Conservation (phyloP, 805 yeast genomes). For the Metschnikowia cerradonensis region DNA sequence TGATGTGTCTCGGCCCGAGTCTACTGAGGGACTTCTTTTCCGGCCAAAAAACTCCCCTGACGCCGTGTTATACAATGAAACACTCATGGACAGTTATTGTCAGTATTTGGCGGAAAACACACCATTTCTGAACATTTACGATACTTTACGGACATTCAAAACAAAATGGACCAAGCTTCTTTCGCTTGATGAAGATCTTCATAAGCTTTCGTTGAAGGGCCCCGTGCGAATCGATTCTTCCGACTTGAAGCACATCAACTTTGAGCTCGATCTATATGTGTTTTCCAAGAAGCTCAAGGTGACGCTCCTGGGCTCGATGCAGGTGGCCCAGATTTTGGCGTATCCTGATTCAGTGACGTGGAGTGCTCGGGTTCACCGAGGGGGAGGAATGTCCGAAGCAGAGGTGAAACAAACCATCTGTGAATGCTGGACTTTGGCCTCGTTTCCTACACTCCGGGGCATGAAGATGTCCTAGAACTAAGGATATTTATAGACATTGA, state of each 20-base stretch:
- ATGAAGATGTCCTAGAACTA: background rate
- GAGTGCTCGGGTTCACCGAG: conserved; percentile 4
- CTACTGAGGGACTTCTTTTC: conserved; percentile 8
- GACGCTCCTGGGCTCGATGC: conserved; percentile 5
- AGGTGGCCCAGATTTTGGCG: conserved; percentile 2
- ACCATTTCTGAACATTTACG: conserved; percentile 13
- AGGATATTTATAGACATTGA: background rate
- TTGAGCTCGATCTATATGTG: conserved; percentile 8
- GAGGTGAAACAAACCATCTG: background rate
- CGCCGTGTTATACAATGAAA: conserved; percentile 16
- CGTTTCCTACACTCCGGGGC: background rate
- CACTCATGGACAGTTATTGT: conserved; percentile 14
- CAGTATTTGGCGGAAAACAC: conserved; percentile 8
- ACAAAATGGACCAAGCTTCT: conserved; percentile 13
- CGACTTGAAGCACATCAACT: conserved; percentile 1
- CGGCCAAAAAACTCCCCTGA: background rate
- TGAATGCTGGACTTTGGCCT: background rate
- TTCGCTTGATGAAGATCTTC: conserved; percentile 28
- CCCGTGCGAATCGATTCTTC: conserved; percentile 20
- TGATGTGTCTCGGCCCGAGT: conserved; percentile 8
- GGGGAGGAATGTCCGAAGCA: background rate
- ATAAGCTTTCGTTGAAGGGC: conserved; percentile 25
- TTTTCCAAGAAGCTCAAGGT: conserved; percentile 6
- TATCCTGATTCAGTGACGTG: conserved; percentile 7
- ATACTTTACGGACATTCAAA: conserved; percentile 7